Base-by-base conservation (phyloP, 768 basidiomycete genomes). In the Inosperma sp. region DNA sequence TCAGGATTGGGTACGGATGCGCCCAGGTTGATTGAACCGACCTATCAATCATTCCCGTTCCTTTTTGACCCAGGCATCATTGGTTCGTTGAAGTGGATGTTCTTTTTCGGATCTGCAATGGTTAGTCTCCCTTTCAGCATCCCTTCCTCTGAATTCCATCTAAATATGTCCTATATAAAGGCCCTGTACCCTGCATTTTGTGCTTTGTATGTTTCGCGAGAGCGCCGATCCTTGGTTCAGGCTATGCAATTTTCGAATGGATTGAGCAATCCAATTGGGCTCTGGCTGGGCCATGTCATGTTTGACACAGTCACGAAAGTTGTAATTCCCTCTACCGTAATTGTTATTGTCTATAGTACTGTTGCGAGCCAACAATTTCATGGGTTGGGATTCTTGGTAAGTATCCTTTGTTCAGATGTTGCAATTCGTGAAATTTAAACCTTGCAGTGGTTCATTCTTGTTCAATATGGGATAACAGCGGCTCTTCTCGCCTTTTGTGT, bases 221-320 rank as follows among this genome's bases (percentile, higher is more conserved):
- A 91, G 60, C 78, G 85, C 8, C 75, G 80, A 2, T 79, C 82
- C 1, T 80, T 81, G 2, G 84, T 90, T 0, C 86, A 89, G 62
- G 84, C 87, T 2, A 91, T 90, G 84, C 88, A 90, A 59, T 70
- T 85, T 29, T 86, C 84, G 29, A 88, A 90, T 62, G 88, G 88
- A 1, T 65, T 89, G 22, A 74, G 82, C 1, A 73, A 88, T 58
- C 82, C 85, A n/a, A 63, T 81, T 41, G 86, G 84, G 3, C 69
- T 90, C 36, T 88, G 87, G 86, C 68, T 91, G 3, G 88, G 88
- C 3, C 88, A 91, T 65, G 72, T 89, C 13, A 68, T 85, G 60
- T 88, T 86, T 64, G 88, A 91, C 59, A 73, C 79, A n/a, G n/a
- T n/a, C 7, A 73, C 85, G 7, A 75, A 79, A 52, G 75, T 78